Base-by-base conservation (phyloP, 331 rosid species). In the Malus hybrid region DNA sequence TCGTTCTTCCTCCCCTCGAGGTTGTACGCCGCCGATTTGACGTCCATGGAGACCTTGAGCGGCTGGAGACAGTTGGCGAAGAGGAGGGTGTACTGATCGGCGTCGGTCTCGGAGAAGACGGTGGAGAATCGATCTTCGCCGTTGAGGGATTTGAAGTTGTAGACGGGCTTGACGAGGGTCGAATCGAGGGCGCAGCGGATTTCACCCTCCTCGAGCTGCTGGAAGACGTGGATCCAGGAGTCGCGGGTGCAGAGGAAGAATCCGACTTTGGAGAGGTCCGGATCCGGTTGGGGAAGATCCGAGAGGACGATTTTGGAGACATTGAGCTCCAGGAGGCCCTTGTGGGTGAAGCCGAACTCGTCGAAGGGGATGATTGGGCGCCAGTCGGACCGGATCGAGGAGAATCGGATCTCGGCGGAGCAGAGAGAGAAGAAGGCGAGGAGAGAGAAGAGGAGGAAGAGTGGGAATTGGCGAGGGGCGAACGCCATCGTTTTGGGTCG, bases 211-310 rank as follows among this genome's bases (percentile, higher is more conserved):
- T 90, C 89, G n/a, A 92, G 88, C 63, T 90, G 89, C 78, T 90
- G 93, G 72, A 80, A 69, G 33, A 90, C 96, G 36, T 73, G 92
- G 73, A 85, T 84, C 93, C 96, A 92, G 0, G 93, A 71, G 10
- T 90, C 96, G 8, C 80, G 81, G 42, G 97, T 87, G 56, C 92
- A 86, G 68, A 92, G 93, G 57, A 92, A 90, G 90, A 92, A 92
- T 0, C 97, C 97, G 22, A 85, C 88, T 57, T 78, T 79, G 70
- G 88, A 76, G 66, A 90, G 89, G 29, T 90, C 88, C 34, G 83
- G 72, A 61, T 87, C 84, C 28, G 88, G 79, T 16, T 79, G 78
- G 67, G 72, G 14, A 15, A 28, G 42, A 30, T 18, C 68, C n/a
- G 44, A 62, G 93, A 87, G 77, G 19, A 77, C 36, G 85, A 92